Conservation (phyloP, 2,329 filamentous ascomycete species). For the Aureobasidium sp. region DNA sequence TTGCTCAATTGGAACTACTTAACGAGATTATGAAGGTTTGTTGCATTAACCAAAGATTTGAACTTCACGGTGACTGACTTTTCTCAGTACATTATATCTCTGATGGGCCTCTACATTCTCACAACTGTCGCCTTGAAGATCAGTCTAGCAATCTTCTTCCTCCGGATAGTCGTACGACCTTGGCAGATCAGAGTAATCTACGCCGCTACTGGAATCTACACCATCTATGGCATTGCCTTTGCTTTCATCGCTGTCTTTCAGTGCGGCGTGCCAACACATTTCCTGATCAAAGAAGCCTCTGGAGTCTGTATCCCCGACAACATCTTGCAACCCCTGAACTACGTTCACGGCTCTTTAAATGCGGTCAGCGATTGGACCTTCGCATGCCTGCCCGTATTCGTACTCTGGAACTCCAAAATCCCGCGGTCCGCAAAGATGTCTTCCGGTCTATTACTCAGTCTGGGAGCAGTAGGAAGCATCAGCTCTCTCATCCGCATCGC, state of each 20-base stretch:
- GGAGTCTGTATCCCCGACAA: not conserved
- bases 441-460: slow-evolving; percentile 34
- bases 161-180: slow-evolving; percentile 33
- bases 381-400: slow-evolving; percentile 30
- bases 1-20: not conserved
- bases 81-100: slow-evolving; percentile 28
- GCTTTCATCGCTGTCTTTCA: slow-evolving; percentile 23
- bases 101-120: slow-evolving; percentile 34
- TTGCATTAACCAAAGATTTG: not conserved
- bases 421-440: slow-evolving; percentile 35
- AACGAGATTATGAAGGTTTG: slow-evolving; percentile 7
- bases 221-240: slow-evolving; percentile 31
- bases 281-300: not conserved
- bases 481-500: slow-evolving; percentile 23
- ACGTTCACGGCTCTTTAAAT: slow-evolving; percentile 29
- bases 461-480: slow-evolving; percentile 29
- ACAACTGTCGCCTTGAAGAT: slow-evolving; percentile 39
- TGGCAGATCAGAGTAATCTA: slow-evolving; percentile 33
- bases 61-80: slow-evolving; percentile 14
- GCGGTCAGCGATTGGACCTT: slow-evolving; percentile 32
- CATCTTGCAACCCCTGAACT: slow-evolving; percentile 5
- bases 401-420: slow-evolving; percentile 21
- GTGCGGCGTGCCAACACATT: slow-evolving; percentile 11
- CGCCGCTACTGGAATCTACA: slow-evolving; percentile 20
- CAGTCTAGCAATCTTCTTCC: slow-evolving; percentile 40